Base-by-base conservation (phyloP, 176 grass and related monocot genomes). In the Urochloa ruziziensis region DNA sequence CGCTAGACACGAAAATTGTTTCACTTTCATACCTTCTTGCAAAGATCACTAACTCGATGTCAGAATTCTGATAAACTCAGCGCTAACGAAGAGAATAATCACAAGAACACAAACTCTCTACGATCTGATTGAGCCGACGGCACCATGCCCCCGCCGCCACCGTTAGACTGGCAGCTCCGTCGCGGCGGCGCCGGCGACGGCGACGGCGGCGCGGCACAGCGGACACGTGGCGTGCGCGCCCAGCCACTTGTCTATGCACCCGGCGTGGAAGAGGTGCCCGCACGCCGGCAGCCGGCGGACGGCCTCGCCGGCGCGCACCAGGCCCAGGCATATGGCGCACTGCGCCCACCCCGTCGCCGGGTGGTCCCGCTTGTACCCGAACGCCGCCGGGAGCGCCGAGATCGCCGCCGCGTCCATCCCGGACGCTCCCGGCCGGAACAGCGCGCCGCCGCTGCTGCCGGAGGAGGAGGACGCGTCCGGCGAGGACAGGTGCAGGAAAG, bases 201-300 rank as follows among this genome's bases (percentile, higher is more conserved):
- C 17, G 12, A 68, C 48, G 62, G 62, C 37, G 30, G 79, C 74
- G 43, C 91, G 87, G 74, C 91, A 93, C 7, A 90, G 49, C 65
- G 88, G 87, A 58, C 87, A 93, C 39, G 80, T 85, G 10, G 87
- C 74, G 62, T 85, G 83, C 76, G 70, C 76, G 15, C 57, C 24
- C 49, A 93, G 61, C 91, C 91, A 90, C 60, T 80, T 61, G 70
- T 82, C 83, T 57, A 93, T n/a, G 84, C 91, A 92, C 2, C 4
- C 91, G 6, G 52, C 56, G 65, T 93, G 91, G 81, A 93, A 93
- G 34, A 74, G 67, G 71, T 93, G 87, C 0, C 67, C 82, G 73
- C 91, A 93, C 6, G n/a, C 39, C 32, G 84, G 81, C 60, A 86
- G 54, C 73, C 80, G 44, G 33, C 78, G 80, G 53, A 90, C 82